Conservation (phyloP, 768 basidiomycete genomes). For the Cystofilobasidium ferigula region DNA sequence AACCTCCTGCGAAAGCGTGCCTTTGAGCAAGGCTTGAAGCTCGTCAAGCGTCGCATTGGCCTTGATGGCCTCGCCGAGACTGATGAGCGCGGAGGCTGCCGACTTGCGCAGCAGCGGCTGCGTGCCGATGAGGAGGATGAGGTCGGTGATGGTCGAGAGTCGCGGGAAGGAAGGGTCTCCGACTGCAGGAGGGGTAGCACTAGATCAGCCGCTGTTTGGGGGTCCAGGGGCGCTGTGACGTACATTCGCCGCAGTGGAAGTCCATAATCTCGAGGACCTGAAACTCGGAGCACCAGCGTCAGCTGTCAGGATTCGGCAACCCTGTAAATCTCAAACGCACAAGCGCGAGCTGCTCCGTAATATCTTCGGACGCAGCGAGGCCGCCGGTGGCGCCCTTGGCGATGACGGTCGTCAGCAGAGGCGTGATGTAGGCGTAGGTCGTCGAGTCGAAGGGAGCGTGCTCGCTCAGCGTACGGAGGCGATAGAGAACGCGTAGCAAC, state of each 20-base stretch:
- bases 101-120: conserved; percentile 76
- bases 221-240: conserved; percentile 32
- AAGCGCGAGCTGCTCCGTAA: conserved; percentile 68
- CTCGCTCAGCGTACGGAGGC: conserved; percentile 67
- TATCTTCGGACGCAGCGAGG: conserved; percentile 56
- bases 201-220: background rate
- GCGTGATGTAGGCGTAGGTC: conserved; percentile 70
- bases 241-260: conserved; percentile 54
- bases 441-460: conserved; percentile 71
- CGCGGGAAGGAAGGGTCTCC: conserved; percentile 63
- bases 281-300: conserved; percentile 38
- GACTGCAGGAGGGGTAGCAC: conserved; percentile 43
- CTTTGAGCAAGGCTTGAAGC: conserved; percentile 53
- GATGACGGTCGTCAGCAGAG: conserved; percentile 61
- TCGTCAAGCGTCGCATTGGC: conserved; percentile 55
- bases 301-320: conserved; percentile 56
- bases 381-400: conserved; percentile 55
- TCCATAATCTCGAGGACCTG: conserved; percentile 37
- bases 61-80: conserved; percentile 68
- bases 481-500: conserved; percentile 72
- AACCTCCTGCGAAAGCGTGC: conserved; percentile 72
- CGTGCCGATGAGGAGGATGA: conserved; percentile 59
- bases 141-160: conserved; percentile 52
- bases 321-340: conserved; percentile 28
- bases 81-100: conserved; percentile 65